Conservation (phyloP, 148 eudicot species). For the Euryodendron excelsum region DNA sequence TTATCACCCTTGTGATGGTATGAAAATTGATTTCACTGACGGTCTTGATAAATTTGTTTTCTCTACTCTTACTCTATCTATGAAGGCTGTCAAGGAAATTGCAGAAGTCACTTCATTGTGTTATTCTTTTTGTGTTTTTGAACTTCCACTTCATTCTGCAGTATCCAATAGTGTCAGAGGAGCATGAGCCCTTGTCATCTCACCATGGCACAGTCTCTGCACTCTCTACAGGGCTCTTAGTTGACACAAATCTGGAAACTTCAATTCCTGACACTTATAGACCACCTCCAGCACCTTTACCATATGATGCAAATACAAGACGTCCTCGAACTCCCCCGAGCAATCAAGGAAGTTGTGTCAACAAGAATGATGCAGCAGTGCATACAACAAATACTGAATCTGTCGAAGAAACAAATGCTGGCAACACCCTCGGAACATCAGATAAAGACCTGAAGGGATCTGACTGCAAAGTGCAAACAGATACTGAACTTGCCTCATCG, state of each 20-base stretch:
- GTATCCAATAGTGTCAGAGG: slow-evolving; percentile 74
- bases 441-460: slow-evolving; percentile 37
- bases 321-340: slow-evolving; percentile 41
- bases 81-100: too few species aligned
- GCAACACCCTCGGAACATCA: slow-evolving; percentile 26
- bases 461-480: slow-evolving; percentile 35
- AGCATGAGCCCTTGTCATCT: slow-evolving; percentile 63
- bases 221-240: slow-evolving; percentile 58
- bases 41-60: background rate
- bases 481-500: slow-evolving; percentile 45
- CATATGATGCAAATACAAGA: slow-evolving; percentile 50
- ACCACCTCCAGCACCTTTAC: slow-evolving; percentile 78
- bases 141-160: slow-evolving; percentile 27
- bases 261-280: slow-evolving; percentile 69
- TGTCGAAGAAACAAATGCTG: slow-evolving; percentile 28
- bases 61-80: too few species aligned
- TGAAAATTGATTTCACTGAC: background rate
- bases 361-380: slow-evolving; percentile 36
- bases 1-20: background rate
- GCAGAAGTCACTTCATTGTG: background rate
- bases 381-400: slow-evolving; percentile 32
- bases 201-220: slow-evolving; percentile 42
- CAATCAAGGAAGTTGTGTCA: slow-evolving; percentile 28
- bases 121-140: background rate
- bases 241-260: slow-evolving; percentile 79